A percentile compares a stretch with the other conserved stretches of the same genome.
These are phyloP conservation scores for Lagenidium giganteum DNA, from an alignment of 352 stramenopile genomes.

Conservation along the genomic window DNA sequence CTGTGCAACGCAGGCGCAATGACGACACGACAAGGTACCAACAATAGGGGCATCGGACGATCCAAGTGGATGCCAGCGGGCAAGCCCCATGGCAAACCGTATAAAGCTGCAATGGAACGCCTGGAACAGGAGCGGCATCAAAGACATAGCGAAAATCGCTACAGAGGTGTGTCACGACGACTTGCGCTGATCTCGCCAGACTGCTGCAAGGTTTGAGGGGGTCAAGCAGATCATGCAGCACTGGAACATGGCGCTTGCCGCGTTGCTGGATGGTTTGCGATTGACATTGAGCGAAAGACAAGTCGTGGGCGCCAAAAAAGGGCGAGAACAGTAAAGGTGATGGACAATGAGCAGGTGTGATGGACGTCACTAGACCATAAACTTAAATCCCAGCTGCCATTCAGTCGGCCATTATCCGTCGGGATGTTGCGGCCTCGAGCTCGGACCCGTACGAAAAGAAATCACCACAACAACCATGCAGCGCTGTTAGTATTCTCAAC, in stretches of 20 bases:
- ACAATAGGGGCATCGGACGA: slow-evolving; percentile 13
- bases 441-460: no score
- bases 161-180: slow-evolving; percentile 69
- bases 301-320: slow-evolving; percentile 44
- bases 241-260: slow-evolving; percentile 61
- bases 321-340: slow-evolving; percentile 73
- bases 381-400: no score
- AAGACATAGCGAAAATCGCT: slow-evolving; percentile 79
- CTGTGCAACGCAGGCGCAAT: slow-evolving; percentile 58
- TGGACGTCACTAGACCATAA: no score
- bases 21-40: slow-evolving; percentile 26
- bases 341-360: slow-evolving; percentile 63
- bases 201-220: slow-evolving; percentile 57
- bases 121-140: slow-evolving; percentile 77
- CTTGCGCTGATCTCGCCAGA: slow-evolving; percentile 63
- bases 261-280: slow-evolving; percentile 78
- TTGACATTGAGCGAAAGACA: slow-evolving; percentile 67
- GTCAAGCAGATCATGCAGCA: slow-evolving; percentile 69
- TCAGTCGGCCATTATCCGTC: no score
- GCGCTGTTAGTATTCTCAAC: no score
- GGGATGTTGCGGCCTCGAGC: no score
- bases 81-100: slow-evolving; percentile 6
- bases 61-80: slow-evolving; percentile 6
- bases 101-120: slow-evolving; percentile 24
- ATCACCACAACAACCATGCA: no score